Conservation (phyloP, 208 protist genomes). For the Crithidia expoeki region DNA sequence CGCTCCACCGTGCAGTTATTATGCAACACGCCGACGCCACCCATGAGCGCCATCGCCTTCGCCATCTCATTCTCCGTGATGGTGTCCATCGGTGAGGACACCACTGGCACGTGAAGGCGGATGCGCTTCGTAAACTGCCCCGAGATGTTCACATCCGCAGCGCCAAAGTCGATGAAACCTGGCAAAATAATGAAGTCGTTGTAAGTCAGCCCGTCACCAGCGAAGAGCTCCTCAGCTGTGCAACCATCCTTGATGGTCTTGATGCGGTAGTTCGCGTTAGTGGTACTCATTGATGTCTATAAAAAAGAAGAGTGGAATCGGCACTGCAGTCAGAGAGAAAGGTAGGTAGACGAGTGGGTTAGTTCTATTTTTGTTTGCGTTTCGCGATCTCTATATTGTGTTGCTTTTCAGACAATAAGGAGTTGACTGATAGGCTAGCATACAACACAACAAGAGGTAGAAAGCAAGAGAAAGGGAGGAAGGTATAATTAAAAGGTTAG, state of each 20-base stretch:
- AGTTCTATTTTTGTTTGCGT: not conserved
- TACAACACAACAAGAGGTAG: not conserved
- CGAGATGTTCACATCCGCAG: constrained; percentile 83
- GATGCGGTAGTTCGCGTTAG: constrained; percentile 57
- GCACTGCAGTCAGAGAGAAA: too few species aligned
- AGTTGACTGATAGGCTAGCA: not conserved
- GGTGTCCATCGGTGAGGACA: constrained; percentile 96
- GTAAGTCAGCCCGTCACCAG: constrained; percentile 89
- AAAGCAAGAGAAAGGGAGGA: not conserved
- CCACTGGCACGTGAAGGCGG: constrained; percentile 91
- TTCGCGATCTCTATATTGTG: not conserved
- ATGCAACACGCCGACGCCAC: constrained; percentile 96
- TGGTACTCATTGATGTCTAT: constrained; percentile 27
- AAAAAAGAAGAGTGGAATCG: not conserved
- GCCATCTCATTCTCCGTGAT: constrained; percentile 94
- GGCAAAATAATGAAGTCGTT: constrained; percentile 96
- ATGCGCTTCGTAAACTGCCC: constrained; percentile 92
- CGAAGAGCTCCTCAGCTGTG: constrained; percentile 88
- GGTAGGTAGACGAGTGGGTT: too few species aligned
- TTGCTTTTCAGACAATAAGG: not conserved
- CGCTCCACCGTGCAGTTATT: constrained; percentile 93
- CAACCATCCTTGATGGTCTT: constrained; percentile 86
- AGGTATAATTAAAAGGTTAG: not conserved
- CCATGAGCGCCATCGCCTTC: constrained; percentile 92
- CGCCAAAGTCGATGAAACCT: constrained; percentile 94